Base-by-base conservation (phyloP, 2,329 filamentous ascomycete species). In the Clarireedia hainanense region DNA sequence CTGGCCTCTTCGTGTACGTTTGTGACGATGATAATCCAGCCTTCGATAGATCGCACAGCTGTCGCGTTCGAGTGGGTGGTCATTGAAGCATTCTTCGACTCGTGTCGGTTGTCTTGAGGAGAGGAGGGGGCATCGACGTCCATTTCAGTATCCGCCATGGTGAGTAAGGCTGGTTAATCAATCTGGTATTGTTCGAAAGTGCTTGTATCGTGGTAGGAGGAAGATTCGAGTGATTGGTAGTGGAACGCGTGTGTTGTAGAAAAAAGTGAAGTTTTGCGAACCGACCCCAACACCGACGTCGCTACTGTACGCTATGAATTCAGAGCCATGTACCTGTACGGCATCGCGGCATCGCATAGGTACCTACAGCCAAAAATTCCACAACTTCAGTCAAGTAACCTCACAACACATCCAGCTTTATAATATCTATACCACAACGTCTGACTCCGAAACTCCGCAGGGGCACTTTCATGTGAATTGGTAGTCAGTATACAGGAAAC, bases 1-100 rank as follows among this genome's bases (percentile, higher is more conserved):
- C 86, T 87, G 50, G 89, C 88, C 71, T 94, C 89, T 69, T 94
- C 89, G 74, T 94, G 89, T 36, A 94, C 86, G 67, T 94, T 94
- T 52, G 88, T 91, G 62, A 89, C 88, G 60, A 90, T 84, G 67
- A 94, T 78, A 71, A 94, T 94, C 89, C 89, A 94, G 64, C 89
- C 89, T 73, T 94, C 89, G 68, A 94, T 91, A 55, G 86, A 91
- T 65, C 89, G 88, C 58, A 94, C 89, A 24, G 89, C 89, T 1
- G 85, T 89, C 55, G 88, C 88, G 69, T 87, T 86, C 39, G 80
- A 77, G 65, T 82, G 80, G 6, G 88, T 91, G 66, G 83, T 83
- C 78, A 89, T 86, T 67, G 86, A 83, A 65, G 76, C 74, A 60
- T 81, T 77, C 66, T 81, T 80, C 64, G 74, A 70, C 51, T 81